Evolutionary conservation across 2,329 filamentous ascomycete species (phyloP).

Genomic region (Exophiala alcalophila): DNA sequence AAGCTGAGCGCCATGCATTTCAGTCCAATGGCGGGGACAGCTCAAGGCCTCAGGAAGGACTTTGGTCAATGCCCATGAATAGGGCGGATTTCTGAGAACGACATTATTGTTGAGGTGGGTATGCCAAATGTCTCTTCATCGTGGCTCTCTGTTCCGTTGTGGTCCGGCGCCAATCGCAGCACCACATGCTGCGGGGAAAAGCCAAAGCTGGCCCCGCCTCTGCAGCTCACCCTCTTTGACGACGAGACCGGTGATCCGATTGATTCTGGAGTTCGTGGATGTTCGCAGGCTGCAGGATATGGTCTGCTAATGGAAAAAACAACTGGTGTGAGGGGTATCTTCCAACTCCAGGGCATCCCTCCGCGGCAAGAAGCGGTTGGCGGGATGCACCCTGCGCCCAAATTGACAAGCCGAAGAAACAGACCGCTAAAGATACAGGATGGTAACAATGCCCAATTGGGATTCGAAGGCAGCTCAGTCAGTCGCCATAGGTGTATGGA

Average conservation of each 20-base stretch:
- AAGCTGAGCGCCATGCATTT: too few relatives aligned
- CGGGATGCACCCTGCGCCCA: background rate
- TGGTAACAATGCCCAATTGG: background rate
- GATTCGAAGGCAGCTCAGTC: constrained; percentile 18
- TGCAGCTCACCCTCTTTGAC: background rate
- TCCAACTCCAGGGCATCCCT: constrained; percentile 2
- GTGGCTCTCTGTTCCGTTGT: too few relatives aligned
- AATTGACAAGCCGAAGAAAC: background rate
- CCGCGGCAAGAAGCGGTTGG: background rate
- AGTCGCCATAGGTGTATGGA: constrained; percentile 26
- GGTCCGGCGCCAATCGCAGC: constrained; percentile 6
- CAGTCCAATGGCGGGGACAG: too few relatives aligned
- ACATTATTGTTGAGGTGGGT: too few relatives aligned
- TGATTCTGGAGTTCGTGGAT: constrained; percentile 1
- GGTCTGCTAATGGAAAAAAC: background rate
- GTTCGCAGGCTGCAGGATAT: background rate
- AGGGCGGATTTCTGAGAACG: too few relatives aligned
- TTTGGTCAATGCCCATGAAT: too few relatives aligned
- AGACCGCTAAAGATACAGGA: background rate
- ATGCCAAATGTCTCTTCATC: too few relatives aligned
- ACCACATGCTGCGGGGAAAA: constrained; percentile 12
- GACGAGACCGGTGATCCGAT: constrained; percentile 1
- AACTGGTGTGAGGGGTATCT: constrained; percentile 9
- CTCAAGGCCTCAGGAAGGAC: too few relatives aligned
- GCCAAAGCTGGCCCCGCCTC: constrained; percentile 4